Evolutionary conservation across 2,329 filamentous ascomycete species (phyloP), one percentile per base, ranked within the genome.

Genomic region (Xylariaceae sp.): DNA sequence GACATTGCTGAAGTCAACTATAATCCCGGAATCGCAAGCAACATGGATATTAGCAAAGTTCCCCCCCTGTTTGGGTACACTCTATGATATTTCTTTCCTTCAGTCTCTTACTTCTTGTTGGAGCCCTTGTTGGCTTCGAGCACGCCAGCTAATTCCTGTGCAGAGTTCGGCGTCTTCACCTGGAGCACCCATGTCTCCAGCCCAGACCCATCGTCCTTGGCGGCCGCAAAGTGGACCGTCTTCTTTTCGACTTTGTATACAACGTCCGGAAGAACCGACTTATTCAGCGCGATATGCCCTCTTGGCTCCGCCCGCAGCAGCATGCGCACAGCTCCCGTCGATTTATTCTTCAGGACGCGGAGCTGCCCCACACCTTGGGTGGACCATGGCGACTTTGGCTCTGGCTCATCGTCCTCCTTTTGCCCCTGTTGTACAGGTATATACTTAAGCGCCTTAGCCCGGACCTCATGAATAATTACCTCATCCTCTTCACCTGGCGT

Each of bases 251-350:
- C 73, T 63, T 80, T 80, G 73, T 91, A 92, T 5, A 76, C 75
- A 49, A 84, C 71, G n/a, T 78, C 74, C 1, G 81, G 73, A 32
- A 89, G 70, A 46, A 92, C 70, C 18, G 76, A 70, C 61, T 85
- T 81, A 72, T 95, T 95, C 64, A 95, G 73, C 3, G 87, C 80
- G 44, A 92, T 76, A 37, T 86, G 81, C 15, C 89, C 89, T 58
- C 84, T 80, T 0, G 88, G 88, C 59, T 91, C 87, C n/a, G 83
- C 82, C 47, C 89, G 83, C 57, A 92, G 72, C 18, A 95, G 72
- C 43, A 94, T 73, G 39, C 89, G 83, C 3, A 85, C 80, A 26
- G 79, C 77, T 18, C 80, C 82, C 0, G 84, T 88, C 15, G 78
- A 77, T 68, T 88, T 87, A 73, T 92, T 80, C 70, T 87, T 86